Base-by-base conservation (phyloP, 75 land plant species). In the Ceratopteris richardii region DNA sequence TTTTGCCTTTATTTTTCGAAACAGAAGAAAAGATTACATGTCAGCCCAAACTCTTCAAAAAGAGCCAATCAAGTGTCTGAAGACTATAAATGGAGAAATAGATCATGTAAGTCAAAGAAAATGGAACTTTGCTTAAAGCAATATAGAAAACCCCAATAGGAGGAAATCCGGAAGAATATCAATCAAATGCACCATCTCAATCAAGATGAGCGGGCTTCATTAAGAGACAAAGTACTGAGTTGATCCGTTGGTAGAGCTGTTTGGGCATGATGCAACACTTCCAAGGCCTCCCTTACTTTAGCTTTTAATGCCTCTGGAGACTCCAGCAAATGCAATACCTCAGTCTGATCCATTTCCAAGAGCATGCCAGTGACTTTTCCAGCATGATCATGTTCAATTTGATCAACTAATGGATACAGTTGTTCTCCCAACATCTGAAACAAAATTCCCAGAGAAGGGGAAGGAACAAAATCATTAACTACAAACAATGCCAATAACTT, bases 281-380 rank as follows among this genome's bases (percentile, higher is more conserved):
- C 97, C 97, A 87, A 87, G 1, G 97, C 93, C 66, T 91, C 97
- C 7, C 82, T 82, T 13, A 91, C 97, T 54, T 91, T 91, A 0
- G 88, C 69, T 61, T 80, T 87, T 57, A 87, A 61, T 9, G 97
- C 97, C 2, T 91, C 93, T 13, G 97, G 97, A 1, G 93, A 91
- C 55, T 87, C 97, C 39, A 91, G 73, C 62, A 91, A 40, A 58
- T 91, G 97, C 42, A 91, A 61, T 37, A 88, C 95, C 66, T 93
- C 98, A 5, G 90, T 76, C 67, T 93, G 98, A 60, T 93, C 98
- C 95, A 88, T 88, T 78, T 93, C 98, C 51, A 93, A 56, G 46
- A 93, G 90, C 98, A 93, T 93, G 12, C 98, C 98, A 10, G 90
- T 93, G 19, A 93, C 95, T 60, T 93, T 93, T 21, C 90, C 98